Base-by-base conservation (phyloP, 306 rosid species). In the Clitoria ternatea region DNA sequence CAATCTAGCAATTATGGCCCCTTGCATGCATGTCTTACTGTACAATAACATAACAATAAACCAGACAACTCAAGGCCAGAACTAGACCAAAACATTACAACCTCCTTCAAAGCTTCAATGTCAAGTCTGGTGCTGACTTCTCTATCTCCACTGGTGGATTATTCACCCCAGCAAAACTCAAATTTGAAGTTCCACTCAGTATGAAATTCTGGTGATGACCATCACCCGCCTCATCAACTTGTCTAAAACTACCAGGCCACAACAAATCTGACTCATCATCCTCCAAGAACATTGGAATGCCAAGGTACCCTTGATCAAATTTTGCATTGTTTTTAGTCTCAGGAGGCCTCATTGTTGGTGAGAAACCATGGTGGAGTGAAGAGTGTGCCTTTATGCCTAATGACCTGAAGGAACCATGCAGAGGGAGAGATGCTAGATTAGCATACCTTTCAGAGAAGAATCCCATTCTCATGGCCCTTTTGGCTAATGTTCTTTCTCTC, bases 171-270 rank as follows among this genome's bases (percentile, higher is more conserved):
- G 47, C 50, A 66, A 84, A 92, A 75, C 80, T 80, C 61, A 80
- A 30, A 64, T 78, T 78, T 43, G 90, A 77, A 76, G 72, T 79
- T 77, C 85, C 90, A 23, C 70, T 63, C 48, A 81, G 29, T 47
- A 79, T 65, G 77, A 87, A 86, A 60, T 85, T 73, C 45, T 85
- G 85, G 66, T 75, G 85, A 69, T 75, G 86, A 44, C 61, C 64
- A 52, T 74, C 72, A 74, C 77, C 74, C 19, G 77, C 70, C 37
- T 80, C 89, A 0, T 64, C 72, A 7, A 47, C 85, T 49, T 74
- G 87, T 6, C 96, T 89, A 49, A 92, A 92, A 79, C 98, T 92
- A 42, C 98, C 96, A 0, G 96, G 98, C 98, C 98, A 92, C 65
- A 86, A 59, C 73, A 85, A 71, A 37, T 86, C 89, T 6, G 89